A percentile compares a stretch with the other conserved stretches of the same genome.
Conservation (phyloP, 768 basidiomycete genomes). For the Boletus patriciae region DNA sequence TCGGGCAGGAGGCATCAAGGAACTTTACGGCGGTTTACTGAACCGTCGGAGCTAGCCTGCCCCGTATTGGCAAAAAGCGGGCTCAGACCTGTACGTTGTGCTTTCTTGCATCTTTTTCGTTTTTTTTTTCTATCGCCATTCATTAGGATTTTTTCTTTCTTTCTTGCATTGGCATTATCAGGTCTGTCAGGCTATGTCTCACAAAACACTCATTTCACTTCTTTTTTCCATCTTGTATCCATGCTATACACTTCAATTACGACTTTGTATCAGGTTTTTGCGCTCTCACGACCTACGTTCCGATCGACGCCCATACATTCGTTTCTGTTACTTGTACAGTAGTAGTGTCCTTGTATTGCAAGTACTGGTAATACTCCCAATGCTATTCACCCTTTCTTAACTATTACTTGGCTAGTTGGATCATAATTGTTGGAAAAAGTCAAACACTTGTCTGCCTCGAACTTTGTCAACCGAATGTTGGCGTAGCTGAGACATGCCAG, state of each 20-base stretch:
- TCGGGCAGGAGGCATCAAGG: constrained; percentile 51
- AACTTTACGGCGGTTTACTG: constrained; percentile 60
- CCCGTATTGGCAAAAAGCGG: constrained; percentile 4
- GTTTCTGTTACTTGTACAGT: constrained; percentile 10
- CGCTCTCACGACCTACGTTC: neutral
- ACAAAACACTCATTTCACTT: constrained; percentile 4
- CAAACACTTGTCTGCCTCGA: no score
- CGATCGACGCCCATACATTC: neutral
- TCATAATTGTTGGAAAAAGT: no score
- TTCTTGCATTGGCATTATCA: constrained; percentile 10
- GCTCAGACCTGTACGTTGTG: neutral
- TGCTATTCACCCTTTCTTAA: neutral
- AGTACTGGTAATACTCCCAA: neutral
- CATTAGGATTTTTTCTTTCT: constrained; percentile 6
- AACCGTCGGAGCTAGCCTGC: constrained; percentile 2
- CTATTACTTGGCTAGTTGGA: no score
- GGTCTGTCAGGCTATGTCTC: constrained; percentile 1
- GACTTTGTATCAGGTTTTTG: constrained; percentile 8
- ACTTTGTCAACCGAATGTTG: no score
- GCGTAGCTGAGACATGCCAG: no score
- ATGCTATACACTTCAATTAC: constrained; percentile 6
- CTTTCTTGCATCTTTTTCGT: neutral
- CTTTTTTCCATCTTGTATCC: constrained; percentile 15
- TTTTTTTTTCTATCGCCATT: constrained; percentile 12
- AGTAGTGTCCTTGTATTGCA: constrained; percentile 5